phyloP scores from a whole-genome alignment of 1,284 basidiomycete species.

The Puccinia coronata region DNA sequence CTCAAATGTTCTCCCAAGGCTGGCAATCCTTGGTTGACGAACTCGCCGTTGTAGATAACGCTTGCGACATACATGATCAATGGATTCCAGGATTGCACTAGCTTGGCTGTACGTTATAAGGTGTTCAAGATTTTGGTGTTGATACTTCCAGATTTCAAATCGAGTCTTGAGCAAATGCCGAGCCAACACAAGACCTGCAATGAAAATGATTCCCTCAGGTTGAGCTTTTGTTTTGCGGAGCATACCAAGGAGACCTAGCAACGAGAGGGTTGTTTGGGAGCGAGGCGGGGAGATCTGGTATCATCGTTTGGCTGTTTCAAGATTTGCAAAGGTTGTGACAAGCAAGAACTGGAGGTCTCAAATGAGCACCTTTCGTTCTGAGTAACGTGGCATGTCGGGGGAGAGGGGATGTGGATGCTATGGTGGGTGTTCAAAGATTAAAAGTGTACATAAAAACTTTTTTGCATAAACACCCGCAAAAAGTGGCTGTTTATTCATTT shows the following conservation, averaged over 20 bases:
- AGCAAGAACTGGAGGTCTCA: background rate
- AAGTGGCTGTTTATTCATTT: no score
- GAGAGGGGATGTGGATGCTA: no score
- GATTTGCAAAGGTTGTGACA: background rate
- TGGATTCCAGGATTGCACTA: background rate
- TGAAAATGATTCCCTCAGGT: no score
- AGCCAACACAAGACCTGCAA: no score
- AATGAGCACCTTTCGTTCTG: background rate
- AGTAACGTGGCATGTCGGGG: background rate
- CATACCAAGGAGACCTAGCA: background rate
- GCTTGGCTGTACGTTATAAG: background rate
- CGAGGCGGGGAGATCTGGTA: no score
- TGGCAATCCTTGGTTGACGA: background rate
- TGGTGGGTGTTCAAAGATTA: background rate
- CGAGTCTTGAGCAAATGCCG: no score
- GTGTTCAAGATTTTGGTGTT: background rate
- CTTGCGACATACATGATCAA: background rate
- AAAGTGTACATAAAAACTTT: no score
- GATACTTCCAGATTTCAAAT: background rate
- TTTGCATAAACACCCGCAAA: no score
- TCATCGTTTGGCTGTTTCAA: background rate
- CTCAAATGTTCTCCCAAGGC: background rate
- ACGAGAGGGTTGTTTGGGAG: background rate
- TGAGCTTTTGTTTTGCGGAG: no score
- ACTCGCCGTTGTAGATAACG: background rate